Conservation (phyloP, 345 rosid genomes). For the Brassica nigra region DNA sequence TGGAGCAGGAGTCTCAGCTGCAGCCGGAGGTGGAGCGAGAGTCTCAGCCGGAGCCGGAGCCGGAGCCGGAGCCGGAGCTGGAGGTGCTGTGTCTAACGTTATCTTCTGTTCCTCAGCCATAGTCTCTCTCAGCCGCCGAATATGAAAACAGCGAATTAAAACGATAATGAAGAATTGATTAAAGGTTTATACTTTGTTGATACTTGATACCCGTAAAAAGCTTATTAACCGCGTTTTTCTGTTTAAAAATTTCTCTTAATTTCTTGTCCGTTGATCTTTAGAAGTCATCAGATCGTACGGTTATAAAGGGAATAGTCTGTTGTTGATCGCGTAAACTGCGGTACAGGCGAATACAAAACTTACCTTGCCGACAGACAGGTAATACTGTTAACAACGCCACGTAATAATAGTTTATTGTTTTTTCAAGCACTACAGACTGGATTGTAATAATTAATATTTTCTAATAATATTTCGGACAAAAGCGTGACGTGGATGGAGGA, state of each 20-base stretch:
- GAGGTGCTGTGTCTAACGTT: conserved; percentile 12
- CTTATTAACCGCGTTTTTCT: conserved; percentile 12
- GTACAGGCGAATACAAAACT: not conserved
- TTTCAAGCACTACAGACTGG: not conserved
- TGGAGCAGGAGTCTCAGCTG: conserved; percentile 17
- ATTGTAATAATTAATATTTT: not conserved
- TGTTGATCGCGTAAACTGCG: conserved; percentile 1
- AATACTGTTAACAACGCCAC: conserved; percentile 41
- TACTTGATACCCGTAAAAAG: not conserved
- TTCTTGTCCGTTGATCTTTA: conserved; percentile 36
- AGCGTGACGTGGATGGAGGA: conserved; percentile 20
- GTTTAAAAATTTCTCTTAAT: not conserved
- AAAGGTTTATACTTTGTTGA: not conserved
- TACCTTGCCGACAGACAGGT: conserved; percentile 50
- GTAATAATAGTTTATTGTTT: not conserved
- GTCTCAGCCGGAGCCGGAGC: conserved; percentile 21
- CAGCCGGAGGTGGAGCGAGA: conserved; percentile 24
- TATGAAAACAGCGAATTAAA: not conserved
- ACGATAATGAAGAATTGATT: conserved; percentile 1
- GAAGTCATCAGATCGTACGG: conserved; percentile 11
- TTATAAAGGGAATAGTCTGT: not conserved
- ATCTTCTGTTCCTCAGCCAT: conserved; percentile 34
- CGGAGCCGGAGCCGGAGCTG: conserved; percentile 42
- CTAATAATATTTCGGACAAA: conserved; percentile 2
- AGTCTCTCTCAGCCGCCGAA: conserved; percentile 1